A percentile compares a stretch with the other conserved stretches of the same genome.
Conservation (phyloP, 1,284 basidiomycete genomes). For the Rhodotorula sp. region DNA sequence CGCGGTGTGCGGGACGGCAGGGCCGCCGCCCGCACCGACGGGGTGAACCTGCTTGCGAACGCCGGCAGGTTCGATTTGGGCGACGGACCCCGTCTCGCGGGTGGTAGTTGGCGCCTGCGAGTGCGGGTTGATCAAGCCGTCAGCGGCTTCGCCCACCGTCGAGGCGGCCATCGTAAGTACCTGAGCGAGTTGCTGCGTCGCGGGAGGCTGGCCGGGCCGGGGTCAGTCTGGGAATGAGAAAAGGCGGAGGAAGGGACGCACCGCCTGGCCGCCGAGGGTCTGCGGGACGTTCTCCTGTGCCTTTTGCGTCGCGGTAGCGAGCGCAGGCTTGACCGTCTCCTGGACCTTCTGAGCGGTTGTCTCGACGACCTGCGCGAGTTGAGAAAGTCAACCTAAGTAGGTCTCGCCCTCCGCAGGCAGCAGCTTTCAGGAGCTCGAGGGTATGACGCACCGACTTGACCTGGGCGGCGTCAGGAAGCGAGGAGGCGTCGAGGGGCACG, state of each 20-base stretch:
- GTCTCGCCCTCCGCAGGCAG: too few species aligned
- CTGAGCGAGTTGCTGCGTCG: background rate
- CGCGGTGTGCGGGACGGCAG: background rate
- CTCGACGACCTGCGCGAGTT: background rate
- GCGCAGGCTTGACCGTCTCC: conserved; percentile 1
- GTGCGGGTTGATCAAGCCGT: background rate
- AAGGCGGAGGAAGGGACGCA: background rate
- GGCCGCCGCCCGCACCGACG: background rate
- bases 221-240: background rate
- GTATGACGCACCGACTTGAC: background rate
- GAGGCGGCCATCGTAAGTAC: background rate
- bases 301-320: background rate
- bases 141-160: background rate
- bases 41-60: background rate
- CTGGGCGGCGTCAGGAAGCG: background rate
- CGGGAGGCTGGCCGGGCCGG: background rate
- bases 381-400: background rate
- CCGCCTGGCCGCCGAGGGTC: background rate
- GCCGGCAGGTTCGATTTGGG: background rate
- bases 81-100: background rate
- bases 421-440: background rate
- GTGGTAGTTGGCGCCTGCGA: background rate
- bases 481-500: background rate
- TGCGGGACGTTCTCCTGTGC: background rate
- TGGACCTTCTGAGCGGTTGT: background rate